A percentile compares a stretch with the other conserved stretches of the same genome.
Evolutionary conservation across 1,284 basidiomycete genomes (phyloP).

Genomic region (Nidula niveotomentosa): DNA sequence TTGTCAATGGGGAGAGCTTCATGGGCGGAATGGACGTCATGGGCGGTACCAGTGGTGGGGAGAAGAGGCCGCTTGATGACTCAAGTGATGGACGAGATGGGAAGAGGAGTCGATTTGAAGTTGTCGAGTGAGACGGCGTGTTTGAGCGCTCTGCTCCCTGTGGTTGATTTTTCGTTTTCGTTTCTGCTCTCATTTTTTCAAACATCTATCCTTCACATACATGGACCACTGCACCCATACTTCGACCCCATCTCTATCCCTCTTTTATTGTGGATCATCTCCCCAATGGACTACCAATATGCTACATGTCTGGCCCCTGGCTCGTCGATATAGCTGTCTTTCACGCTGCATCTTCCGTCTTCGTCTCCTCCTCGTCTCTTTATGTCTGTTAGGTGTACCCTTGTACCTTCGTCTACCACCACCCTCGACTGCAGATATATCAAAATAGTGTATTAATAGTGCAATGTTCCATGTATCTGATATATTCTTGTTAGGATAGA

Average conservation of each 20-base stretch:
- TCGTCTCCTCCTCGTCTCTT: no score
- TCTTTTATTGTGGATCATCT: neutral
- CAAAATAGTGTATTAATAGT: neutral
- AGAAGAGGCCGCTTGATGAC: constrained; percentile 25
- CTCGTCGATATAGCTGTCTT: no score
- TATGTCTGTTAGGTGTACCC: neutral
- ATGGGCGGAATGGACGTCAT: constrained; percentile 23
- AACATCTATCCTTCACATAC: neutral
- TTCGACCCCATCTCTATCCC: neutral
- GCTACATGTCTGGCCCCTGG: no score
- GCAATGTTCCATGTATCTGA: neutral
- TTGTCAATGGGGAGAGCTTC: constrained; percentile 61
- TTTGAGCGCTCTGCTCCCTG: no score
- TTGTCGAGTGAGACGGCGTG: constrained; percentile 47
- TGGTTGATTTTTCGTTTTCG: no score
- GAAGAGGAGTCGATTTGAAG: constrained; percentile 71
- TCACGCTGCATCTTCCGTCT: no score
- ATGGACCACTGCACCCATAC: neutral
- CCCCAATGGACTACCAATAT: neutral
- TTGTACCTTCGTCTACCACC: neutral
- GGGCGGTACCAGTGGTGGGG: constrained; percentile 9
- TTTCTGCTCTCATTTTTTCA: neutral
- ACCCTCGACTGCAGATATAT: neutral
- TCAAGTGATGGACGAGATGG: constrained; percentile 45
- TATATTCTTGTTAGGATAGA: neutral